Evolutionary conservation across 1,139 yeast species (phyloP).

Genomic region (Lodderomyces margitis): DNA sequence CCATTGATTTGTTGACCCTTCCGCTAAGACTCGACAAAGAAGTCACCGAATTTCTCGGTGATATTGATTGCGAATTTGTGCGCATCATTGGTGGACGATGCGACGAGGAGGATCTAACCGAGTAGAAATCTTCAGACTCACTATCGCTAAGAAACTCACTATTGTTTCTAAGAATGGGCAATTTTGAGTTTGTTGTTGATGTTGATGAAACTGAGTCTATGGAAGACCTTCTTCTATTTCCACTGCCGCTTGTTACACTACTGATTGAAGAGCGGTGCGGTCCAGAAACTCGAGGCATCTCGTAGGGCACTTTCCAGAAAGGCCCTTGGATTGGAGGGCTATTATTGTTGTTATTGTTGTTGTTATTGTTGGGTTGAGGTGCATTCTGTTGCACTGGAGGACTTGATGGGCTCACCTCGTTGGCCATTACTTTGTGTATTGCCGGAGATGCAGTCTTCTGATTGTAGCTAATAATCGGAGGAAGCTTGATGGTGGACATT

Average conservation of each 20-base stretch:
- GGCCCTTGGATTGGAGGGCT: slow-evolving; percentile 46
- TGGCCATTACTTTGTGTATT: slow-evolving; percentile 13
- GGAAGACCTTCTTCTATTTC: slow-evolving; percentile 14
- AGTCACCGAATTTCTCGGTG: slow-evolving; percentile 48
- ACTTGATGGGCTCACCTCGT: slow-evolving; percentile 21
- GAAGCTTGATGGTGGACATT: slow-evolving; percentile 5
- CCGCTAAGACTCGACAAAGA: slow-evolving; percentile 48
- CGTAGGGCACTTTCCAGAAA: slow-evolving; percentile 53
- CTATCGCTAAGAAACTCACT: slow-evolving; percentile 29
- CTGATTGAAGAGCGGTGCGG: slow-evolving; percentile 34
- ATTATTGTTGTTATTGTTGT: slow-evolving; percentile 14
- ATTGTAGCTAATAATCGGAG: slow-evolving; percentile 4
- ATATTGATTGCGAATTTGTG: slow-evolving; percentile 27
- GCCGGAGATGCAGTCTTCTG: slow-evolving; percentile 9
- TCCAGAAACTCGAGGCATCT: slow-evolving; percentile 34
- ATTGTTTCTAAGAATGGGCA: slow-evolving; percentile 30
- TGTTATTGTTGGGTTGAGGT: slow-evolving; percentile 14
- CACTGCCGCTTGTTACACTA: slow-evolving; percentile 17
- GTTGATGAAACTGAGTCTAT: slow-evolving; percentile 21
- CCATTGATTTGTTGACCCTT: slow-evolving; percentile 31
- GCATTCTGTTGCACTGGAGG: slow-evolving; percentile 16
- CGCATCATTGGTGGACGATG: slow-evolving; percentile 30
- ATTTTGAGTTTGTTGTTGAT: slow-evolving; percentile 32
- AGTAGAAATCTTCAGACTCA: slow-evolving; percentile 41
- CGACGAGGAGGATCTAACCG: slow-evolving; percentile 26